Evolutionary conservation across 176 grass and related monocot genomes (phyloP), one percentile per base, ranked within the genome.

Genomic region (Carex pumila): DNA sequence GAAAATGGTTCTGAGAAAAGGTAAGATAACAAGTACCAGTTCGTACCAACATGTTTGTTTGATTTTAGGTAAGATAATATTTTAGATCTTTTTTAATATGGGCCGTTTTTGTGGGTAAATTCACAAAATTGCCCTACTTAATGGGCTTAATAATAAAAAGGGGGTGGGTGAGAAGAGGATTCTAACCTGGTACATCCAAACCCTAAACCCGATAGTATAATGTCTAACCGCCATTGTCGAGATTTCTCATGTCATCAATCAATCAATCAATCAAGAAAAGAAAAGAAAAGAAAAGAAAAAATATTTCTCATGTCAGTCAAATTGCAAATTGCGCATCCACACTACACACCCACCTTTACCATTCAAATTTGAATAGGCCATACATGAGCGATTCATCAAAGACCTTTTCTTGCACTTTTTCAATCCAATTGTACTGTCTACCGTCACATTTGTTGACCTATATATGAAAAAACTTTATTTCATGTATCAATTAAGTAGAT

Each of bases 311-410:
- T 84, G 61, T 92, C 93, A 0, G 85, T 15, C 8, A 95, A 66
- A 80, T 45, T 30, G 14, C 8, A 95, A 66, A 80, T 45, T 30
- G 14, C 83, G 79, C 61, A 11, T 78, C 93, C 93, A 95, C 39
- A 91, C 79, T 34, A 87, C 85, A 84, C 90, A 95, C 4, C 88
- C 90, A 57, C 85, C 89, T 2, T 47, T 79, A 29, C 85, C 87
- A 1, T 89, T 86, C 11, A 90, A 83, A 0, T 84, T 81, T 5
- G 95, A 49, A 65, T 88, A 98, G 15, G 87, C 92, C 30, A 76
- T 11, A 79, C 95, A 98, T 2, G 90, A 94, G 53, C 92, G 91
- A 80, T 91, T 86, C 18, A 55, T 84, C 68, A 86, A 69, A 83
- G 92, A 98, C 85, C 86, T 79, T 80, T 22, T 37, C 70, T 71